Percentiles rank a stretch among this genome's conserved stretches.
Evolutionary conservation across 2,329 filamentous ascomycete species (phyloP).

Genomic region (Boeremia exigua): DNA sequence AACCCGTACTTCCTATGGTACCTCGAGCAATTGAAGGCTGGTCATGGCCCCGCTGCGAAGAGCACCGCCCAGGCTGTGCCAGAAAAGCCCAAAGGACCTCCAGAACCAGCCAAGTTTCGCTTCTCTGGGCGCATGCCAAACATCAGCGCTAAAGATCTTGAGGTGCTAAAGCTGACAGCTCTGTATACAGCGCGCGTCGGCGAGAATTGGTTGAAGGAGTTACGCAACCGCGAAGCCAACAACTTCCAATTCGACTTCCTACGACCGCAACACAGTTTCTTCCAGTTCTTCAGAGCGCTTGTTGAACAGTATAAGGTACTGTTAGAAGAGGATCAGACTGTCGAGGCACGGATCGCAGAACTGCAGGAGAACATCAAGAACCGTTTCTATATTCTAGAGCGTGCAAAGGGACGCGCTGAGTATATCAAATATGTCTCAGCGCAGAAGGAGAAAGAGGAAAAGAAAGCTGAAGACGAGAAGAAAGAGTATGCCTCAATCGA

Average conservation of each 20-base stretch:
- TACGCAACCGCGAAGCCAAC: constrained; percentile 85
- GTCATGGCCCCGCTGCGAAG: constrained; percentile 67
- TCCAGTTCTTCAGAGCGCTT: constrained; percentile 92
- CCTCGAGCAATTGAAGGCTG: constrained; percentile 81
- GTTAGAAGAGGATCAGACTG: constrained; percentile 72
- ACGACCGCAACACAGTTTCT: constrained; percentile 90
- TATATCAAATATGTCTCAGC: constrained; percentile 84
- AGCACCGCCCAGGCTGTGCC: constrained; percentile 40
- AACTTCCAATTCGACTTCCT: constrained; percentile 98
- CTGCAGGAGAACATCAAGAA: constrained; percentile 77
- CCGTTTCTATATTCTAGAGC: constrained; percentile 78
- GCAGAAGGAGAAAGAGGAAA: constrained; percentile 87
- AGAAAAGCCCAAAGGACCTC: constrained; percentile 79
- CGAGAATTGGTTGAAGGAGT: constrained; percentile 84
- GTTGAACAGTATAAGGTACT: constrained; percentile 93
- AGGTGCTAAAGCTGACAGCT: constrained; percentile 76
- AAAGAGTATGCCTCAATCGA: constrained; percentile 84
- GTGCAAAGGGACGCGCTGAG: constrained; percentile 84
- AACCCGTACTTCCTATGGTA: constrained; percentile 91
- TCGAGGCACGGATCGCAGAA: constrained; percentile 74
- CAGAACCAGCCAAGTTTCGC: constrained; percentile 83
- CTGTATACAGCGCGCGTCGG: constrained; percentile 93
- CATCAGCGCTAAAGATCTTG: constrained; percentile 92
- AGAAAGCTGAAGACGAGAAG: constrained; percentile 82
- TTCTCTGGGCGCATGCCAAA: constrained; percentile 98